Evolutionary conservation across 352 stramenopile species (phyloP), one percentile per base, ranked within the genome.

Genomic region (Aphanomyces stellatus): DNA sequence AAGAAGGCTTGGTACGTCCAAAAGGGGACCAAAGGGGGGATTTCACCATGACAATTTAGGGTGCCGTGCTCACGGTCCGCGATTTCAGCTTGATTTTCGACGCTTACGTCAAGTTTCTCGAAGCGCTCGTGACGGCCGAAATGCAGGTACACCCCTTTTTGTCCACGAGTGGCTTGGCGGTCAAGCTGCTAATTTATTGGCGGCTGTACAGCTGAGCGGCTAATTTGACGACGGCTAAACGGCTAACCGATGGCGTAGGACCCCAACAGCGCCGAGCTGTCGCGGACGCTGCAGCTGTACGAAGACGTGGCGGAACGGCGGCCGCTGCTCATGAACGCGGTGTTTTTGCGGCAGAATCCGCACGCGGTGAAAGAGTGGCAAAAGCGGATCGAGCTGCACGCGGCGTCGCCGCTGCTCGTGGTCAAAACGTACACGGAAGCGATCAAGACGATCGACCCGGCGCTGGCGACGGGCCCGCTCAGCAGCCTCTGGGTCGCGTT

Each of bases 1-100:
- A 99, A 76, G 86, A 94, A 69, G 87, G 90, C 10, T 80, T 90
- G 30, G 72, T 77, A 35, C 46, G 46, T 28, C n/a, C n/a, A n/a
- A n/a, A n/a, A n/a, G n/a, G n/a, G n/a, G n/a, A n/a, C n/a, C n/a
- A n/a, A n/a, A n/a, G n/a, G n/a, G n/a, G n/a, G n/a, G n/a, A n/a
- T 8, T 17, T 43, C 37, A 43, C 17, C 37, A 17, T 43, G 37
- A 43, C 19, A 28, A 28, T 22, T 19, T 57, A 57, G 49, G 4
- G 17, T 22, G 84, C 78, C 0, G 83, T 92, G 13, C 48, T 90
- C 51, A 92, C 82, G 0, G 84, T 93, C 43, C 90, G 96, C 10
- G 98, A 99, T 80, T 99, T 99, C 70, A 98, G 90, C 69, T 90
- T 99, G 74, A 88, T 99, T 28, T 99, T 99, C 64, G 97, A 99